Evolutionary conservation across 2,329 filamentous ascomycete species (phyloP), one percentile per base, ranked within the genome.

Genomic region (Neonectria punicea): DNA sequence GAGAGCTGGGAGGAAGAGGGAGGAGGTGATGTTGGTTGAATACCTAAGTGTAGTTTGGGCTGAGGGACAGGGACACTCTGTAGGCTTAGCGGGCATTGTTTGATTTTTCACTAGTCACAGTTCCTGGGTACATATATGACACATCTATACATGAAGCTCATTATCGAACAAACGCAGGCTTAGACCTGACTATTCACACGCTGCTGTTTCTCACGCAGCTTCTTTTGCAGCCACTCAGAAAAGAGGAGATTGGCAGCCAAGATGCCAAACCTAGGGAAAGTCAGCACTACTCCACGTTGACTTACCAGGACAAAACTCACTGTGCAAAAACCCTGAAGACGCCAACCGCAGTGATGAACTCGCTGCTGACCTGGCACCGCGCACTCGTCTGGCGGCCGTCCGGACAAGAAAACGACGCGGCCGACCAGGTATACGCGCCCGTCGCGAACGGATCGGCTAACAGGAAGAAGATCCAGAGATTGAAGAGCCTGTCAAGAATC

Each of bases 1-100:
- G 66, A 65, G 11, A 59, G 28, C 14, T 44, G 65, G 56, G 63
- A 66, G 41, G 49, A 63, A 6, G 32, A 34, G 10, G 50, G 34
- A 22, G 50, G 34, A 16, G 30, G 30, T 13, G 22, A 5, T 28
- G 28, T 9, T 28, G 13, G 16, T 49, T 34, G 32, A 34, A 34
- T 34, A 22, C 22, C 22, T 22, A 34, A 2, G 9, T 34, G 32
- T 34, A 34, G 32, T 34, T 32, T 34, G 32, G 32, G 32, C 10
- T 34, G 10, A 34, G 39, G n/a, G 39, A n/a, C 10, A 43, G 9
- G 16, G 16, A 43, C 10, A 18, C 7, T 18, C 16, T 43, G n/a
- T 1, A n/a, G 14, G 16, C 14, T 43, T 18, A 43, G 10, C 6
- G 8, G 16, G 39, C 8, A n/a, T 3, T 1, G 2, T 43, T 18